Evolutionary conservation across 345 rosid genomes (phyloP).

Genomic region (Viola odorata): DNA sequence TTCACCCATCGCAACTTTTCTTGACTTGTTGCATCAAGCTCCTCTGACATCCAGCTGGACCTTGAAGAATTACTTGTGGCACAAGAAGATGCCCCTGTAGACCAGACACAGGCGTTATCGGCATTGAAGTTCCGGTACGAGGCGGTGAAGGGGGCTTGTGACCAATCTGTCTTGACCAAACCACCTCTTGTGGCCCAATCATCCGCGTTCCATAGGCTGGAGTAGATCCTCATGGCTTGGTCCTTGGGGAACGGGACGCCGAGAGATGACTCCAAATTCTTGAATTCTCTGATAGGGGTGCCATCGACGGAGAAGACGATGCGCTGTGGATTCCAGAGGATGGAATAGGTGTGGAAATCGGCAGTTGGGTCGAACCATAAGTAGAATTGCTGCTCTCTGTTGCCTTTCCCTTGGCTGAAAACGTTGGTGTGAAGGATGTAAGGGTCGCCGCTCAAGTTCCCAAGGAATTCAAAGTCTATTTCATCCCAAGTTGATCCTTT

Average conservation of each 20-base stretch:
- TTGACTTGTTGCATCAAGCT: slow-evolving; percentile 4
- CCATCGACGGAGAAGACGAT: slow-evolving; percentile 1
- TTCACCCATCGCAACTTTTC: background rate
- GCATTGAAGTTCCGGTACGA: slow-evolving; percentile 6
- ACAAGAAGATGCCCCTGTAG: background rate
- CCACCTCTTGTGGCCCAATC: slow-evolving; percentile 10
- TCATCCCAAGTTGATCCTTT: slow-evolving; percentile 10
- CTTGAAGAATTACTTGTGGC: background rate
- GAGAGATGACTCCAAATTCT: slow-evolving; percentile 1
- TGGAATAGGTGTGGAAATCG: slow-evolving; percentile 5
- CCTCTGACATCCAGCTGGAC: slow-evolving; percentile 1
- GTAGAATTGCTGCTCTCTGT: slow-evolving; percentile 8
- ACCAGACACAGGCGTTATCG: slow-evolving; percentile 3
- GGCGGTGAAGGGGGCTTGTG: slow-evolving; percentile 8
- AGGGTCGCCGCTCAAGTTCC: slow-evolving; percentile 7
- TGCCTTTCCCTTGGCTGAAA: slow-evolving; percentile 8
- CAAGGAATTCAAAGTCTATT: slow-evolving; percentile 8
- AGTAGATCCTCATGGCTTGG: slow-evolving; percentile 3
- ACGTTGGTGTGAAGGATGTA: slow-evolving; percentile 4
- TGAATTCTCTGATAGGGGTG: slow-evolving; percentile 8
- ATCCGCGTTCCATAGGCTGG: slow-evolving; percentile 5
- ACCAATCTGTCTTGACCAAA: slow-evolving; percentile 1
- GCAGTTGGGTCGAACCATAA: slow-evolving; percentile 3
- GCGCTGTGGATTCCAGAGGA: slow-evolving; percentile 4
- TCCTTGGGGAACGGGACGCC: slow-evolving; percentile 6